These are phyloP conservation scores for Daldinia grandis DNA, from an alignment of 495 filamentous ascomycete genomes.

Conservation along the genomic window DNA sequence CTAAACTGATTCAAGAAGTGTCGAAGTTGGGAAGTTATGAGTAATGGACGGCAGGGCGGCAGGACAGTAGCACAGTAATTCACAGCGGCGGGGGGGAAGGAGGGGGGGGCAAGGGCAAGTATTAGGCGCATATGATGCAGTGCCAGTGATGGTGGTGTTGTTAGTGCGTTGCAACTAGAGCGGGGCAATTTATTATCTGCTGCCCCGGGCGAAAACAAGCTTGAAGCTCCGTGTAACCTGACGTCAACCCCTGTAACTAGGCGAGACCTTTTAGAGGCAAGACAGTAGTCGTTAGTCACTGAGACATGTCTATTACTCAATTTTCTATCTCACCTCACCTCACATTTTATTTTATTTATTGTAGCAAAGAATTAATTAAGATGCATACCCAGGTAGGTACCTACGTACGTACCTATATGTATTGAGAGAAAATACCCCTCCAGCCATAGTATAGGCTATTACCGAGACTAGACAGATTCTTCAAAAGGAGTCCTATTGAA, in stretches of 20 bases:
- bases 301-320: too few relatives aligned
- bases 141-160: slow-evolving; percentile 7
- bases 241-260: slow-evolving; percentile 33
- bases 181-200: slow-evolving; percentile 22
- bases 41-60: slow-evolving; percentile 6
- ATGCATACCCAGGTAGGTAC: too few relatives aligned
- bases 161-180: slow-evolving; percentile 18
- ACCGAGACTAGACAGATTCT: neutral
- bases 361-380: too few relatives aligned
- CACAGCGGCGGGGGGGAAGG: slow-evolving; percentile 1
- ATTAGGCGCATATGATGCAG: slow-evolving; percentile 36
- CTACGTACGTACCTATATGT: too few relatives aligned
- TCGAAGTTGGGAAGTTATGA: slow-evolving; percentile 12
- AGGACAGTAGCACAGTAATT: neutral
- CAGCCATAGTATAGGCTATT: neutral
- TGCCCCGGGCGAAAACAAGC: slow-evolving; percentile 30
- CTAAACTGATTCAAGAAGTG: slow-evolving; percentile 20
- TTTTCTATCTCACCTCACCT: too few relatives aligned
- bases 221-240: slow-evolving; percentile 28
- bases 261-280: slow-evolving; percentile 13
- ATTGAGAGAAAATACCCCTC: neutral
- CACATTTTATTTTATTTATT: neutral
- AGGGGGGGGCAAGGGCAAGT: slow-evolving; percentile 7
- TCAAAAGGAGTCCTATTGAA: neutral
- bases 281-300: neutral